A percentile compares a stretch with the other conserved stretches of the same genome.
phyloP scores from a whole-genome alignment of 441 rosid genomes.

The Erodium trifolium region DNA sequence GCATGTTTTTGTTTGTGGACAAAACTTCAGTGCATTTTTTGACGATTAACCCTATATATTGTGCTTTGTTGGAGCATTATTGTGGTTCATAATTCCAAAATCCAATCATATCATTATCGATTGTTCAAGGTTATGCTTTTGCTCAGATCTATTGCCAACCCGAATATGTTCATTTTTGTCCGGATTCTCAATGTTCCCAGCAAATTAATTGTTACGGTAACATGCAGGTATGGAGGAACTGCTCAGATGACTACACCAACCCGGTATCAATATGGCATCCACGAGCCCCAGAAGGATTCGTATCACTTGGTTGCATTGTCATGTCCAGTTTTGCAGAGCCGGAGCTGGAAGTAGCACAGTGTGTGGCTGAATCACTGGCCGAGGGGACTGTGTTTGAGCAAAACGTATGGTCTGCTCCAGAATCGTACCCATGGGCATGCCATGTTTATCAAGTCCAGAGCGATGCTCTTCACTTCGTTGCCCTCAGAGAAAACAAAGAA shows the following conservation, averaged over 20 bases:
- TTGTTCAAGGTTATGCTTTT: not conserved
- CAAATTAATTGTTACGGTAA: not conserved
- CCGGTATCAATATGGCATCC: slow-evolving; percentile 92
- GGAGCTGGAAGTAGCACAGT: slow-evolving; percentile 42
- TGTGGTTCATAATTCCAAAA: too few relatives aligned
- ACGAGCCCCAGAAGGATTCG: slow-evolving; percentile 78
- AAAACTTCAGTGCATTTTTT: too few relatives aligned
- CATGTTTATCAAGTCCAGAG: slow-evolving; percentile 80
- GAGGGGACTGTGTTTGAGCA: slow-evolving; percentile 85
- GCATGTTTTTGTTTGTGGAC: too few relatives aligned
- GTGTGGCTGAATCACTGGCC: slow-evolving; percentile 55
- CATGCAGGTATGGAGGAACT: slow-evolving; percentile 91
- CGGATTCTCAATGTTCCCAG: not conserved
- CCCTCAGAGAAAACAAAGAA: slow-evolving; percentile 65
- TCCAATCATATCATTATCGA: not conserved
- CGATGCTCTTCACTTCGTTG: slow-evolving; percentile 86
- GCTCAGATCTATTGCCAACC: not conserved
- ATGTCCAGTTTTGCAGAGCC: slow-evolving; percentile 65
- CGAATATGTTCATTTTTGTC: not conserved
- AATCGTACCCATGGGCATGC: slow-evolving; percentile 90
- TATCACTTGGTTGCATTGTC: slow-evolving; percentile 72
- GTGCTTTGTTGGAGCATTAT: too few relatives aligned
- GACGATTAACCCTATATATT: too few relatives aligned
- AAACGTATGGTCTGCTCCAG: slow-evolving; percentile 79
- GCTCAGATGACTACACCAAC: slow-evolving; percentile 57